phyloP scores from a whole-genome alignment of 352 stramenopile species.

The Phytophthora brassicae region DNA sequence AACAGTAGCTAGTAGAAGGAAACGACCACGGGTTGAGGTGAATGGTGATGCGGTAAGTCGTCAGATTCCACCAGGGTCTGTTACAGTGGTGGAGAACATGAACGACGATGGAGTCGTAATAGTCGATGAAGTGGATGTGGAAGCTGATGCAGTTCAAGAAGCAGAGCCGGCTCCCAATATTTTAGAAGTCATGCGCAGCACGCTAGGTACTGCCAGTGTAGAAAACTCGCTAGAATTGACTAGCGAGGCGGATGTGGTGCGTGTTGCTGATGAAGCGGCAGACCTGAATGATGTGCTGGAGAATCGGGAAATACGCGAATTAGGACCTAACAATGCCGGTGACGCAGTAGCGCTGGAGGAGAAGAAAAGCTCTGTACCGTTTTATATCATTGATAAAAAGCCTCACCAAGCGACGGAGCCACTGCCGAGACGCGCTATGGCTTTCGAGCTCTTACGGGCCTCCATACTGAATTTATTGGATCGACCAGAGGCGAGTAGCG shows the following conservation, averaged over 20 bases:
- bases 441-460: conserved; percentile 62
- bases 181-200: conserved; percentile 31
- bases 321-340: no score
- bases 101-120: conserved; percentile 13
- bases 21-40: conserved; percentile 26
- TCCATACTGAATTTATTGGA: conserved; percentile 63
- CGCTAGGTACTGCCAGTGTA: conserved; percentile 3
- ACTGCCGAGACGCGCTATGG: conserved; percentile 47
- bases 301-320: no score
- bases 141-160: conserved; percentile 4
- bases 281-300: conserved; percentile 10
- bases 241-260: conserved; percentile 38
- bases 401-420: conserved; percentile 32
- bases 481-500: conserved; percentile 30
- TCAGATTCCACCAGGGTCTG: conserved; percentile 16
- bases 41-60: background rate
- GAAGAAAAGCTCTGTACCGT: conserved; percentile 22
- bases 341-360: background rate
- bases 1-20: conserved; percentile 10
- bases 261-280: conserved; percentile 30
- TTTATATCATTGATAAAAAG: conserved; percentile 54
- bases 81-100: conserved; percentile 22
- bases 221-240: conserved; percentile 37
- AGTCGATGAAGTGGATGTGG: conserved; percentile 14
- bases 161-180: conserved; percentile 28